These are phyloP conservation scores for Hygrophorus pudorinus DNA, from an alignment of 768 basidiomycete species.

Conservation along the genomic window DNA sequence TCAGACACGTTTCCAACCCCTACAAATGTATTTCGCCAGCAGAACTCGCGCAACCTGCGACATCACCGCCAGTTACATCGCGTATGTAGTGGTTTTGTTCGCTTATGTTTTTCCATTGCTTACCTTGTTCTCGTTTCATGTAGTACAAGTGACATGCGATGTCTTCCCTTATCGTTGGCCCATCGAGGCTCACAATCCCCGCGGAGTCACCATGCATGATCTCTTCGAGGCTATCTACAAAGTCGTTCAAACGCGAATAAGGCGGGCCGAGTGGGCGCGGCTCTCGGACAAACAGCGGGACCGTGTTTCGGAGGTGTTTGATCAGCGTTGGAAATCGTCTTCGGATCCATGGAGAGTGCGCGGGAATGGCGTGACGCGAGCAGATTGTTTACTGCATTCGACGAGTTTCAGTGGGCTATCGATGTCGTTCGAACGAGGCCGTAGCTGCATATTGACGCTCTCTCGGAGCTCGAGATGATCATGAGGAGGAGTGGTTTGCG, in stretches of 20 bases:
- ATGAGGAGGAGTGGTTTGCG: too few species aligned
- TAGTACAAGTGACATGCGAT: constrained; percentile 34
- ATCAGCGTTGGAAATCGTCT: constrained; percentile 34
- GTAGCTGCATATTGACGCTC: constrained; percentile 38
- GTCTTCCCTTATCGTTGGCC: constrained; percentile 34
- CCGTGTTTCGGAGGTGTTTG: constrained; percentile 31
- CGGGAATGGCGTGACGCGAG: constrained; percentile 32
- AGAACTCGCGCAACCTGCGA: constrained; percentile 32
- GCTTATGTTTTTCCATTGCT: too few species aligned
- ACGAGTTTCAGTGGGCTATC: constrained; percentile 45
- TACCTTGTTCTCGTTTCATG: too few species aligned
- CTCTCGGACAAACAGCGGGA: constrained; percentile 31
- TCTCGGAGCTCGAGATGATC: constrained; percentile 1
- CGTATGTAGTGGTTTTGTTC: not conserved
- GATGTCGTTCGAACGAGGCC: constrained; percentile 23
- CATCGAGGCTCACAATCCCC: constrained; percentile 28
- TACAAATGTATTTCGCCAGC: constrained; percentile 17
- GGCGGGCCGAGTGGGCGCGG: constrained; percentile 31
- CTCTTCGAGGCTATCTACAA: constrained; percentile 37
- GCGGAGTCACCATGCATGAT: constrained; percentile 42
- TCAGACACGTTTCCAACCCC: constrained; percentile 16
- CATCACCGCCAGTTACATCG: constrained; percentile 26
- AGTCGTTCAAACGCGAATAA: constrained; percentile 28
- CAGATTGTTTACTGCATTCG: constrained; percentile 40
- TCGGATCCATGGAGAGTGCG: constrained; percentile 24